Base-by-base conservation (phyloP, 2,329 filamentous ascomycete species). In the Colletotrichum cereale region DNA sequence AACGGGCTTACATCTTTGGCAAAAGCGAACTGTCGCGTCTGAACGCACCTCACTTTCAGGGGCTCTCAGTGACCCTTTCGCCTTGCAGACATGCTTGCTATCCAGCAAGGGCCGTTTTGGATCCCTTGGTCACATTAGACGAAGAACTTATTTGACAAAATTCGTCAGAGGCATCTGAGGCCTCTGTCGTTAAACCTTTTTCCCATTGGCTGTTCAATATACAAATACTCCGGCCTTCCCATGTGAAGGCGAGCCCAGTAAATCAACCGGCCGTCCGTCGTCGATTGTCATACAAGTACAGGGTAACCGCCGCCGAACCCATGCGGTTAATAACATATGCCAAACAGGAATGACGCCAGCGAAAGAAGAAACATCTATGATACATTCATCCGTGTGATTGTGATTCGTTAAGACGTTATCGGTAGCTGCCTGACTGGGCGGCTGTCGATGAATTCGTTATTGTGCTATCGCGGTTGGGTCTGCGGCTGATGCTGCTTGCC, bases 401-500 rank as follows among this genome's bases (percentile, higher is more conserved):
- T 79, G 73, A 76, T 79, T 74, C 75, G 77, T 76, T 74, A 73
- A 74, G 77, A 75, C 74, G 70, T 84, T 78, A 87, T 80, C 86
- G 82, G 77, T 86, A 87, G 68, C 80, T 78, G 73, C 83, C 81
- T 18, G 82, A 76, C 44, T 83, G 80, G 44, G 83, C 79, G 67
- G 82, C 80, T 24, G 82, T 79, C 38, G 85, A 83, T 52, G 82
- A 75, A 73, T 77, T 81, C 42, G 80, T 79, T 69, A 84, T 80
- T 66, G 80, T 80, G 74, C 82, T 84, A 66, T 85, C 84, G 64
- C 86, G 83, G 62, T 82, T 83, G 29, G 79, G 78, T 63, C 82
- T 77, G 74, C 84, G 79, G 72, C 80, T 84, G 65, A 88, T 77
- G 75, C 85, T 89, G 72, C 81, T 82, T 6, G 82, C 81, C 67